Evolutionary conservation across 192 early-diverging fungal genomes (phyloP).

Genomic region (Lunasporangiospora selenospora): DNA sequence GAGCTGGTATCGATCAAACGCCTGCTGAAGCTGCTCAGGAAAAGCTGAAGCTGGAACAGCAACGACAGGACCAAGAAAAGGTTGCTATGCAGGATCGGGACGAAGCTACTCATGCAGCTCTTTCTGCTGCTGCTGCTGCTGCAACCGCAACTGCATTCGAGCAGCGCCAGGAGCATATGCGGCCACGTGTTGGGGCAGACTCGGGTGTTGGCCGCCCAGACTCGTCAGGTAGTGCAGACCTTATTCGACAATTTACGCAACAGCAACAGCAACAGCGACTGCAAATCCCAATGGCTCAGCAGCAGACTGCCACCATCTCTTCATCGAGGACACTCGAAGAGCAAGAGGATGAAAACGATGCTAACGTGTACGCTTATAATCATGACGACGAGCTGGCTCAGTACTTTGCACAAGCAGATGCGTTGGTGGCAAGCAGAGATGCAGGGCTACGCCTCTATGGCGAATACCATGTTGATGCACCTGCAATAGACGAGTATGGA

Average conservation of each 20-base stretch:
- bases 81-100: too few species aligned
- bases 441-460: conserved; percentile 15
- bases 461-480: too few species aligned
- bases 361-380: conserved; percentile 41
- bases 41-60: conserved; percentile 38
- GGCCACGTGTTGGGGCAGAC: too few species aligned
- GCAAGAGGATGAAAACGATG: conserved; percentile 15
- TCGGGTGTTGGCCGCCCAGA: conserved; percentile 13
- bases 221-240: conserved; percentile 10
- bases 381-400: conserved; percentile 45
- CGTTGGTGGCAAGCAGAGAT: conserved; percentile 10
- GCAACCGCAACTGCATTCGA: conserved; percentile 23
- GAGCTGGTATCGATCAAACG: conserved; percentile 57
- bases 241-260: too few species aligned
- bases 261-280: too few species aligned
- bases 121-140: too few species aligned
- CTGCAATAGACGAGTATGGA: too few species aligned
- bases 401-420: conserved; percentile 43
- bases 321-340: background rate
- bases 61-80: too few species aligned
- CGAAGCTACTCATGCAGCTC: too few species aligned
- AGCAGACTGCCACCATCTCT: too few species aligned
- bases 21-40: conserved; percentile 51
- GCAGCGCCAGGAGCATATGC: conserved; percentile 19
- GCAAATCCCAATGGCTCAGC: too few species aligned